Evolutionary conservation across 148 eudicot species (phyloP), one percentile per base, ranked within the genome.

Genomic region (Hydrangea macrophylla): DNA sequence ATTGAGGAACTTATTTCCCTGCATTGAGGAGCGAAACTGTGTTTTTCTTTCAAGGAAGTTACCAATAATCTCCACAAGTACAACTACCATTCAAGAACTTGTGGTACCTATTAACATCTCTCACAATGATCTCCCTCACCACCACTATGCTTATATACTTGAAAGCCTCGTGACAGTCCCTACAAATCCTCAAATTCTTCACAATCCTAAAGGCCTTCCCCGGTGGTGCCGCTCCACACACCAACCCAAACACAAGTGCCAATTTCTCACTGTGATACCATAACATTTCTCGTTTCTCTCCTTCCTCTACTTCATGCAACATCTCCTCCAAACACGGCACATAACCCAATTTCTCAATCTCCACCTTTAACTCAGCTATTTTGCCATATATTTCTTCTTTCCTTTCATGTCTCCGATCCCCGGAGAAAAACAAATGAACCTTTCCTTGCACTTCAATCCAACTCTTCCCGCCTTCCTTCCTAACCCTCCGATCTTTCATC

Each of bases 41-140:
- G 36, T 20, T 53, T 53, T 11, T 53, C 57, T 53, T 53, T n/a
- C n/a, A 12, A 53, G 23, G 7, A 9, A 17, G 10, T 37, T n/a
- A n/a, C n/a, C n/a, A 84, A 58, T 68, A 76, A 81, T 86, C 95
- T 70, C 84, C 78, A 72, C 95, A 89, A 60, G 65, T 76, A 62
- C 95, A 89, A 55, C 62, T 79, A 31, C 89, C 89, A 71, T 82
- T 71, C 17, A 60, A 56, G 73, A 89, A 89, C 55, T 72, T 75
- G 70, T 89, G 95, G 67, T 82, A 89, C 70, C 95, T 77, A 66
- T 79, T 87, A 65, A 76, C 85, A 79, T 84, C 89, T 64, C 91
- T 76, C 62, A 82, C 87, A 62, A 86, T 80, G 55, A 89, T 84
- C 79, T 86, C 92, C 79, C 81, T 86, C 32, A 78, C 79, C 44